These are phyloP conservation scores for Phoenix roebelenii DNA, from an alignment of 176 grass and related monocot species.

Conservation along the genomic window DNA sequence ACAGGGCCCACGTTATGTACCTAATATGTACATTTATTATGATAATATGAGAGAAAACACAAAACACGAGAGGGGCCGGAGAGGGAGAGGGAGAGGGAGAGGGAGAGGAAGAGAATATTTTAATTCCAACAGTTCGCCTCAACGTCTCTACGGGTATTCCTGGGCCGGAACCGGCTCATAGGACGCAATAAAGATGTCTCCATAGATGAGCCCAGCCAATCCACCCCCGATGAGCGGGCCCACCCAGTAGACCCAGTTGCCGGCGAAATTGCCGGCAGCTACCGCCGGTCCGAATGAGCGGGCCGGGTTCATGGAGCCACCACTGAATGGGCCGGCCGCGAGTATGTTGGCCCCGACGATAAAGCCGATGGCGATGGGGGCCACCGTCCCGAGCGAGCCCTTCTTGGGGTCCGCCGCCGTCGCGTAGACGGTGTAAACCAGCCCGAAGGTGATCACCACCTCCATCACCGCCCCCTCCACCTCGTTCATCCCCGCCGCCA, in stretches of 20 bases:
- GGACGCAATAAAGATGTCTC: constrained; percentile 68
- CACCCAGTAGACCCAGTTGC: constrained; percentile 94
- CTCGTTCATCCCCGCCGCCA: constrained; percentile 57
- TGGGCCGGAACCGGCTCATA: constrained; percentile 46
- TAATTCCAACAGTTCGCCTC: background rate
- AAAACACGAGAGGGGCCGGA: too few relatives aligned
- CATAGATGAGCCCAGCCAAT: constrained; percentile 63
- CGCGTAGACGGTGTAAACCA: constrained; percentile 93
- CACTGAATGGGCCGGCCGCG: constrained; percentile 70
- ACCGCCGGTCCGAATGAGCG: constrained; percentile 79
- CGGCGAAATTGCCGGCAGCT: constrained; percentile 59
- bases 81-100: too few relatives aligned
- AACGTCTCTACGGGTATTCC: constrained; percentile 34
- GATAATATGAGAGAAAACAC: too few relatives aligned
- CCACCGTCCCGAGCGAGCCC: constrained; percentile 60
- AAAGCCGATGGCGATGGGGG: constrained; percentile 83
- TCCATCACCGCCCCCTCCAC: constrained; percentile 72
- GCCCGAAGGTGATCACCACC: constrained; percentile 69
- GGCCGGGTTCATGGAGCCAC: constrained; percentile 87
- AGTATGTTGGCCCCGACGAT: constrained; percentile 90
- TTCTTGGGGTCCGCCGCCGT: constrained; percentile 88
- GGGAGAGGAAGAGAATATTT: too few relatives aligned
- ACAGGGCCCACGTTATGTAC: too few relatives aligned
- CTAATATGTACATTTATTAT: too few relatives aligned
- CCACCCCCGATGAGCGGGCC: constrained; percentile 76